Percentiles rank a stretch among this genome's conserved stretches.
Conservation (phyloP, 306 rosid genomes). For the Comarum palustre region DNA sequence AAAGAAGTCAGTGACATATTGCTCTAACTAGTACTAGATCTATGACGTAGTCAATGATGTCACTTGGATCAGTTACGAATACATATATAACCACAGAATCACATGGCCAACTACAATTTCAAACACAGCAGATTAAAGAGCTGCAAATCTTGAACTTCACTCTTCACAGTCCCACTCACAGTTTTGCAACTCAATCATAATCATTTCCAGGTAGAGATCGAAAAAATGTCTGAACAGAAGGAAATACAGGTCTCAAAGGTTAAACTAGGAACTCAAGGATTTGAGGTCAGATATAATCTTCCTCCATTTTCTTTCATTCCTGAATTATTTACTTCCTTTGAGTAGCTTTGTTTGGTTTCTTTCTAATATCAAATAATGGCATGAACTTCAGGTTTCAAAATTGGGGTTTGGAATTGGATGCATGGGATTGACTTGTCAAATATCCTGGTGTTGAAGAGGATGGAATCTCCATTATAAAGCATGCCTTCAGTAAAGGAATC, state of each 20-base stretch:
- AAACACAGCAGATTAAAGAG: neutral
- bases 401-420: slow-evolving; percentile 54
- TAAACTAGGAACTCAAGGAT: slow-evolving; percentile 9
- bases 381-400: slow-evolving; percentile 32
- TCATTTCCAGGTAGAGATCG: neutral
- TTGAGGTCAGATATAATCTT: neutral
- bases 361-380: neutral
- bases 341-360: too few species aligned
- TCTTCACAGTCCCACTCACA: neutral
- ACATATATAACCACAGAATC: neutral
- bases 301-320: neutral
- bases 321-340: neutral
- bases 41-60: neutral
- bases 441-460: slow-evolving; percentile 29
- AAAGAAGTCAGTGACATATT: neutral
- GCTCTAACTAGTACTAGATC: neutral
- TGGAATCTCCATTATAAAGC: slow-evolving; percentile 27
- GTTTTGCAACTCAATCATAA: neutral
- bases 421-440: slow-evolving; percentile 27
- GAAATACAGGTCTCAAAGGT: neutral
- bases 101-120: neutral
- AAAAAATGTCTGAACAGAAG: neutral
- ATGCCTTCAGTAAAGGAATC: slow-evolving; percentile 36
- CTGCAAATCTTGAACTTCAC: neutral
- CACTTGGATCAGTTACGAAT: neutral